Percentiles rank a stretch among this genome's conserved stretches.
These are phyloP conservation scores for Kodamaea nitidulidarum DNA, from an alignment of 805 yeast species.

Conservation along the genomic window DNA sequence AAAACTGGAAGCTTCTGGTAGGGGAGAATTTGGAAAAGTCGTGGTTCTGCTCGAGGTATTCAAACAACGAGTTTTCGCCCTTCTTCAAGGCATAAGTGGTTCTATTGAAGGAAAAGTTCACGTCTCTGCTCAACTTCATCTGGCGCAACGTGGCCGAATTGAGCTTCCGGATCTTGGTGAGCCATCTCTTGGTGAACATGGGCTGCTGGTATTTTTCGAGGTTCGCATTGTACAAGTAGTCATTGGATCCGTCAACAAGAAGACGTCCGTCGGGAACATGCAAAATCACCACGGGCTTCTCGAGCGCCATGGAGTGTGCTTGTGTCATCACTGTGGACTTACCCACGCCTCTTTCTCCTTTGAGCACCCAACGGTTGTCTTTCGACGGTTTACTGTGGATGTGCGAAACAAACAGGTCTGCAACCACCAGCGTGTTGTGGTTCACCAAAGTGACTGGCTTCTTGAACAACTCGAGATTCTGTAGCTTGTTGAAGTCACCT, in stretches of 20 bases:
- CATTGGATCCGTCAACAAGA: slow-evolving; percentile 69
- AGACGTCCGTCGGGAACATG: slow-evolving; percentile 49
- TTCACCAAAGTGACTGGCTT: slow-evolving; percentile 60
- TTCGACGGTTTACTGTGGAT: slow-evolving; percentile 28
- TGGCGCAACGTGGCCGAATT: slow-evolving; percentile 33
- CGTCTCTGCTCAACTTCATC: slow-evolving; percentile 33
- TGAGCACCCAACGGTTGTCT: slow-evolving; percentile 49
- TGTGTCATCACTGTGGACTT: slow-evolving; percentile 73
- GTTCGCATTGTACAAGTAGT: slow-evolving; percentile 53
- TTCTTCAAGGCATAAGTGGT: slow-evolving; percentile 29
- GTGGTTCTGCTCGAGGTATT: slow-evolving; percentile 22
- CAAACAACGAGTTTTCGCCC: slow-evolving; percentile 26
- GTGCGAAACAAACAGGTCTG: slow-evolving; percentile 37
- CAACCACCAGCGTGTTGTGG: slow-evolving; percentile 39
- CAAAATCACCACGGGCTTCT: slow-evolving; percentile 44
- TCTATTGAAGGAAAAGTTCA: slow-evolving; percentile 30
- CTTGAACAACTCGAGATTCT: slow-evolving; percentile 57
- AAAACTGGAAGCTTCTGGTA: slow-evolving; percentile 47
- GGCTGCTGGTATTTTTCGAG: slow-evolving; percentile 65
- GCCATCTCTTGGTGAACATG: slow-evolving; percentile 61
- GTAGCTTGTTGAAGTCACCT: slow-evolving; percentile 66
- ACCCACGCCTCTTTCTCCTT: slow-evolving; percentile 75
- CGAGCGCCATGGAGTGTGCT: slow-evolving; percentile 51
- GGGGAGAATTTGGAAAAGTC: slow-evolving; percentile 38
- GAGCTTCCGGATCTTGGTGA: slow-evolving; percentile 42